A percentile compares a stretch with the other conserved stretches of the same genome.
These are phyloP conservation scores for Hypoxylon sp. DNA, from an alignment of 2,329 filamentous ascomycete genomes.

Conservation along the genomic window DNA sequence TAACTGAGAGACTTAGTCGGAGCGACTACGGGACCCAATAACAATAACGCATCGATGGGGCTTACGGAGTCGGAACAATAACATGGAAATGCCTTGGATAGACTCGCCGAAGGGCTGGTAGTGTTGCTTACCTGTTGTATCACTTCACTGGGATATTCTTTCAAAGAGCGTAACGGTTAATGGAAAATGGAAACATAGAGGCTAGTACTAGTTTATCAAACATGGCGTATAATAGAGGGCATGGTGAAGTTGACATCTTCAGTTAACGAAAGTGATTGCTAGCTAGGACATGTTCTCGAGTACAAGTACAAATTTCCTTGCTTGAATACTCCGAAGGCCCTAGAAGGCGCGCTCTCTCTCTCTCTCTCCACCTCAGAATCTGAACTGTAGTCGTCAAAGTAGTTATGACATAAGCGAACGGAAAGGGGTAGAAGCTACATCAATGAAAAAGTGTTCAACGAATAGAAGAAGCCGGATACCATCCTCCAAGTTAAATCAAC, in stretches of 20 bases:
- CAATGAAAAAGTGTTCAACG: not conserved
- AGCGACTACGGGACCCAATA: not conserved
- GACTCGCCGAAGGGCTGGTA: not conserved
- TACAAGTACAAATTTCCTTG: not conserved
- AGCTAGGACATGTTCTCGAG: not conserved
- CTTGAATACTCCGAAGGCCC: conserved; percentile 1
- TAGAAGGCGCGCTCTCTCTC: not conserved
- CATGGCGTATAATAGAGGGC: not conserved
- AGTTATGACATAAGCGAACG: not conserved
- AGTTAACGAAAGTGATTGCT: conserved; percentile 10
- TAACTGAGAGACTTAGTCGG: conserved; percentile 25
- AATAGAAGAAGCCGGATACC: conserved; percentile 11
- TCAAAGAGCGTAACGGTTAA: not conserved
- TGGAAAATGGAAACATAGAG: not conserved
- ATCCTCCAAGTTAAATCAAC: not conserved
- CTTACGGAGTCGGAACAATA: not conserved
- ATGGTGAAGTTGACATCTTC: not conserved
- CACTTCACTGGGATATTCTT: not conserved
- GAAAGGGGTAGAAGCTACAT: not conserved
- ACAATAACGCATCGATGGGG: not conserved
- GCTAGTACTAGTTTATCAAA: not conserved
- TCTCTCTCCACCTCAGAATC: conserved; percentile 6
- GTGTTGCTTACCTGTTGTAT: not conserved
- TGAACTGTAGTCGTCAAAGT: not conserved
- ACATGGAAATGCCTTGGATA: not conserved